A percentile compares a stretch with the other conserved stretches of the same genome.
These are phyloP conservation scores for Camillea tinctor DNA, from an alignment of 2,329 filamentous ascomycete species.

Conservation along the genomic window DNA sequence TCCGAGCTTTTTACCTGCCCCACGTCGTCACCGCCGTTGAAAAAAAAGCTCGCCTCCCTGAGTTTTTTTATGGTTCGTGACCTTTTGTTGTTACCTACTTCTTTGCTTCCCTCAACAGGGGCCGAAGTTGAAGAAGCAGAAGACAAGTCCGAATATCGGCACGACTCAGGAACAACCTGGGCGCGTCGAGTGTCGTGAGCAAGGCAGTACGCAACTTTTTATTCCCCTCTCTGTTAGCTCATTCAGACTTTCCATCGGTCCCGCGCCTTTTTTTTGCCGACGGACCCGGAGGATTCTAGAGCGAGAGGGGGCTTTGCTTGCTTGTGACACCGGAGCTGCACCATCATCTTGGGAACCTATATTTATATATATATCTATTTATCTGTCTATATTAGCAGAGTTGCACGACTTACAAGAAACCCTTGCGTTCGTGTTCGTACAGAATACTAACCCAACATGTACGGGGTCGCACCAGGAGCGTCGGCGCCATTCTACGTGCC, in stretches of 20 bases:
- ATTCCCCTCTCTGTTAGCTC: too few species aligned
- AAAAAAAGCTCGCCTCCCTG: neutral
- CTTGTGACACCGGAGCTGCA: neutral
- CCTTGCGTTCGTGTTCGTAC: constrained; percentile 3
- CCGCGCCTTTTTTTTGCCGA: neutral
- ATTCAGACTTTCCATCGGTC: too few species aligned
- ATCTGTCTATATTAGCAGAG: neutral
- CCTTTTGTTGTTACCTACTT: neutral
- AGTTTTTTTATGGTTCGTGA: neutral
- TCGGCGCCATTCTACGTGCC: constrained; percentile 11
- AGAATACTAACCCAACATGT: constrained; percentile 11
- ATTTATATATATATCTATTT: too few species aligned
- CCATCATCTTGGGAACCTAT: neutral
- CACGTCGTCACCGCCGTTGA: neutral
- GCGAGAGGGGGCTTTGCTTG: neutral
- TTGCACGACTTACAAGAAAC: neutral
- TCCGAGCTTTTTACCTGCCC: neutral
- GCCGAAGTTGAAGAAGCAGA: neutral
- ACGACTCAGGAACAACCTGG: neutral
- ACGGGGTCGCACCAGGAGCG: constrained; percentile 17
- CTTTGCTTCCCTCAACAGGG: neutral
- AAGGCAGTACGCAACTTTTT: too few species aligned
- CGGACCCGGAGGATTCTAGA: neutral
- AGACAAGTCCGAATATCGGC: neutral
- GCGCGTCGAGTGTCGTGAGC: too few species aligned